These are phyloP conservation scores for Platanus orientalis DNA, from an alignment of 164 flowering plant genomes.

Conservation along the genomic window DNA sequence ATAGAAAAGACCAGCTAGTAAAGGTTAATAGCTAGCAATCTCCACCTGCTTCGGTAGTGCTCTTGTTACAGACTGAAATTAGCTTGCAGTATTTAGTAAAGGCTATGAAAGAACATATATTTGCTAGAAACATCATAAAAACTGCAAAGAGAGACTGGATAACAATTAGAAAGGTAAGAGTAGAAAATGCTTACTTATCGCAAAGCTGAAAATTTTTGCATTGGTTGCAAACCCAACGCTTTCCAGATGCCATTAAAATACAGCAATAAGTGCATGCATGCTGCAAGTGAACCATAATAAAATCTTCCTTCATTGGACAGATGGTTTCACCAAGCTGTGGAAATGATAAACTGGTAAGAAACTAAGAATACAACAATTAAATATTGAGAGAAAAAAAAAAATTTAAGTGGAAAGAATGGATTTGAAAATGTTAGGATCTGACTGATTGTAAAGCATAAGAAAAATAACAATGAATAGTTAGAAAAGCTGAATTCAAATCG, in stretches of 20 bases:
- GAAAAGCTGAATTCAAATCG: too few relatives aligned
- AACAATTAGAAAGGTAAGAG: background rate
- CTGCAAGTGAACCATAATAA: slow-evolving; percentile 98
- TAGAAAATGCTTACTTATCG: slow-evolving; percentile 59
- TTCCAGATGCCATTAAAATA: slow-evolving; percentile 77
- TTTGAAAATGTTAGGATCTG: too few relatives aligned
- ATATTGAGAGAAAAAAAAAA: background rate
- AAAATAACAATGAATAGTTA: too few relatives aligned
- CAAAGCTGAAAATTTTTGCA: slow-evolving; percentile 94
- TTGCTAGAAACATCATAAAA: background rate
- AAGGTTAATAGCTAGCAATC: too few relatives aligned
- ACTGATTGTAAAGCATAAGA: too few relatives aligned
- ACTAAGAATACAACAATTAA: slow-evolving; percentile 2
- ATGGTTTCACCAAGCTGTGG: slow-evolving; percentile 95
- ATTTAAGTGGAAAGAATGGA: background rate
- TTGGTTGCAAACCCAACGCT: slow-evolving; percentile 79
- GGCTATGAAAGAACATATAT: background rate
- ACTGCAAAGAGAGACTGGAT: background rate
- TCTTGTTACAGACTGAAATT: too few relatives aligned
- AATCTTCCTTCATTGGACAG: slow-evolving; percentile 95
- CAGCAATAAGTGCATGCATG: slow-evolving; percentile 89
- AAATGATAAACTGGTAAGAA: slow-evolving; percentile 2
- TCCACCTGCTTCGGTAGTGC: too few relatives aligned
- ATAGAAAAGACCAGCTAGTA: too few relatives aligned
- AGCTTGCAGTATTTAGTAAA: too few relatives aligned